Evolutionary conservation across 768 basidiomycete species (phyloP).

Genomic region (Cyclocybe aegerita): DNA sequence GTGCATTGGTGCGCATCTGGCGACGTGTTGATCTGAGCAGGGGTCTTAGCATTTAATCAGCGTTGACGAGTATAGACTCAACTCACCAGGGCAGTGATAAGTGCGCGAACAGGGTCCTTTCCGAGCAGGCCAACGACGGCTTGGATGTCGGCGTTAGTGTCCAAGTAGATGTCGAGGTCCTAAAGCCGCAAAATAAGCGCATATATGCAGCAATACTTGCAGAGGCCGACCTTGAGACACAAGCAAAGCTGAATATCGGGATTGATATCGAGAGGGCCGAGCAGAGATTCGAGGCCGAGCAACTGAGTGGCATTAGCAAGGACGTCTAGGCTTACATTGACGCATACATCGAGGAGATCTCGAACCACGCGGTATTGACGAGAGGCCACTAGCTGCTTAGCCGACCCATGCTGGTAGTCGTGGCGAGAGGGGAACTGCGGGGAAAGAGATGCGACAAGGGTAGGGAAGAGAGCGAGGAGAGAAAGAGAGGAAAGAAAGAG

Average conservation of each 20-base stretch:
- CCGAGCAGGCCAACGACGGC: conserved; percentile 26
- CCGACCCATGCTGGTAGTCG: conserved; percentile 15
- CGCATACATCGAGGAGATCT: conserved; percentile 30
- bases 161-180: conserved; percentile 34
- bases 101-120: conserved; percentile 15
- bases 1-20: conserved; percentile 29
- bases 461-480: conserved; percentile 15
- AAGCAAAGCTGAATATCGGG: conserved; percentile 33
- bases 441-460: conserved; percentile 10
- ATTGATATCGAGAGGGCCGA: conserved; percentile 18
- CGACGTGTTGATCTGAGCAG: conserved; percentile 27
- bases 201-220: conserved; percentile 2
- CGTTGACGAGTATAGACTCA: background rate
- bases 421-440: conserved; percentile 23
- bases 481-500: conserved; percentile 22
- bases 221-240: conserved; percentile 35
- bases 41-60: background rate
- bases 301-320: conserved; percentile 20
- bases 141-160: conserved; percentile 26
- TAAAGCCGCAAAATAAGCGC: conserved; percentile 6
- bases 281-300: conserved; percentile 19
- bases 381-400: conserved; percentile 15
- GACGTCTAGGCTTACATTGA: conserved; percentile 25
- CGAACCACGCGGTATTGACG: conserved; percentile 27
- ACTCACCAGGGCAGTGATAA: conserved; percentile 26